These are phyloP conservation scores for Alternaria dauci DNA, from an alignment of 2,329 filamentous ascomycete genomes.

Conservation along the genomic window DNA sequence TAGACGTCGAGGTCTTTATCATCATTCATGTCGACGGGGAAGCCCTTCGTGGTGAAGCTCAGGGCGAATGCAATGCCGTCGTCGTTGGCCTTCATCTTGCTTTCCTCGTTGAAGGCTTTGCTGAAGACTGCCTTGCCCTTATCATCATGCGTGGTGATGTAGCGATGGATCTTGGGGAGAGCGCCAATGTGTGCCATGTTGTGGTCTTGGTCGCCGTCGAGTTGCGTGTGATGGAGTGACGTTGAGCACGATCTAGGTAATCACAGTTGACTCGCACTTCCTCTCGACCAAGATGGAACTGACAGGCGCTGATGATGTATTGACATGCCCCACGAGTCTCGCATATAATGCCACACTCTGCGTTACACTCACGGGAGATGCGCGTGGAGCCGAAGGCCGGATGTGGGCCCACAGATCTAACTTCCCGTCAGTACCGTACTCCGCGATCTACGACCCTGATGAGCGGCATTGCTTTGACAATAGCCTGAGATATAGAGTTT, in stretches of 20 bases:
- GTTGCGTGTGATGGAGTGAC: background rate
- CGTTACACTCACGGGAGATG: conserved; percentile 25
- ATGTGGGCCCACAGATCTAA: conserved; percentile 15
- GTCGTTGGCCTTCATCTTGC: conserved; percentile 48
- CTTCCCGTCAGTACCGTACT: conserved; percentile 12
- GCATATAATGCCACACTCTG: background rate
- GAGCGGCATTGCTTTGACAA: background rate
- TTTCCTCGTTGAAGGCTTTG: conserved; percentile 47
- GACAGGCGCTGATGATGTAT: background rate
- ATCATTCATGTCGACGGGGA: conserved; percentile 57
- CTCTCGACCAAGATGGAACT: background rate
- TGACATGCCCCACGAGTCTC: background rate
- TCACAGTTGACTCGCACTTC: background rate
- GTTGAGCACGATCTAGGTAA: background rate
- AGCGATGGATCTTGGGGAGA: conserved; percentile 46
- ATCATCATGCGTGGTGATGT: conserved; percentile 49
- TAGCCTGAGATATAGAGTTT: background rate
- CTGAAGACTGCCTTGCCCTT: conserved; percentile 50
- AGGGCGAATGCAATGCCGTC: conserved; percentile 60
- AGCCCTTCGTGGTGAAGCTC: conserved; percentile 59
- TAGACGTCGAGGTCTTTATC: conserved; percentile 60
- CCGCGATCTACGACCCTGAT: conserved; percentile 22
- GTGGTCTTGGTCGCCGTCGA: background rate
- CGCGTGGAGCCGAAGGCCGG: conserved; percentile 36
- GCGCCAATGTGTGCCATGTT: conserved; percentile 45